Base-by-base conservation (phyloP, 805 yeast species). In the Groenewaldozyma salmanticensis region DNA sequence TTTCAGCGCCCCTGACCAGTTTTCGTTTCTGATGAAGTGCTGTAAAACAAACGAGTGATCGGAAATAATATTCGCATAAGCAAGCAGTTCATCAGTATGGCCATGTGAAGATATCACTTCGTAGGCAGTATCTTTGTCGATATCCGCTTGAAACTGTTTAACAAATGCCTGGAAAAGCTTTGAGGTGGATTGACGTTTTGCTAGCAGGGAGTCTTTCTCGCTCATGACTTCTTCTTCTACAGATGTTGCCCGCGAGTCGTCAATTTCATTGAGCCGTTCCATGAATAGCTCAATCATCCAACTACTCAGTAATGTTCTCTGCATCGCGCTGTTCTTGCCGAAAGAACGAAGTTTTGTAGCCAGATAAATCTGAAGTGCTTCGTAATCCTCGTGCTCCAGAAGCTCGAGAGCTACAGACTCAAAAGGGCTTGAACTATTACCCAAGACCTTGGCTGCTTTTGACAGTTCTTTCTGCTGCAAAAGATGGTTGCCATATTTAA, bases 1-100 rank as follows among this genome's bases (percentile, higher is more conserved):
- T 39, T 73, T 72, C 39, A 85, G 58, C 0, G 94, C 81, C 42
- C 79, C 79, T 11, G 64, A 57, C 95, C 96, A 92, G 45, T 78
- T 71, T 46, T 79, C 81, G 21, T 68, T 57, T 39, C 77, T 73
- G 9, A 88, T 69, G 72, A 87, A 76, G 58, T 80, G 77, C 4
- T 76, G 66, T 22, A 88, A 57, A 1, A 86, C 80, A 58, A 72
- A 82, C 35, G 74, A 75, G 54, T 70, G 75, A 56, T 92, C 95
- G 35, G 74, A 67, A 5, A 81, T 70, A 16, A 77, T 54, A 27
- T 74, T 75, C 0, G 95, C 88, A 59, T 73, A 85, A 44, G 66
- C 71, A 1, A 90, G 52, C 13, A 87, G 62, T 54, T 79, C 81
- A 0, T 72, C 68, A 37, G 72, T 72, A 43, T 81, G 67, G 45